A percentile compares a stretch with the other conserved stretches of the same genome.
Conservation (phyloP, 2,329 filamentous ascomycete species). For the Penicillium sp. region DNA sequence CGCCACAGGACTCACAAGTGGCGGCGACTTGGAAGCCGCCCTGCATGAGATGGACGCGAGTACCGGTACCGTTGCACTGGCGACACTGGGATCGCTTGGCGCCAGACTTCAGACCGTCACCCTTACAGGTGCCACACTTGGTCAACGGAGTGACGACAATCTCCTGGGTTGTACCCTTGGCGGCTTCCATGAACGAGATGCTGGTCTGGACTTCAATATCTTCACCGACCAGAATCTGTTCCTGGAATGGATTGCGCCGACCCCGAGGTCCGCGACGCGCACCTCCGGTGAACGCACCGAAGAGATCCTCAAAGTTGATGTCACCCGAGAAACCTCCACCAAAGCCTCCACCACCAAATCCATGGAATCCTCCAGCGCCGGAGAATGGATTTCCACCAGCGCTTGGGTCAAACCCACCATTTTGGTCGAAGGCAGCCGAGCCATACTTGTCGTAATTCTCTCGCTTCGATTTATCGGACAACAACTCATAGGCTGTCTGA, state of each 20-base stretch:
- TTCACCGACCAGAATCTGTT: constrained; percentile 84
- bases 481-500: constrained; percentile 88
- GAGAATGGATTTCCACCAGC: constrained; percentile 59
- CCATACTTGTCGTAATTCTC: constrained; percentile 91
- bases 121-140: constrained; percentile 78
- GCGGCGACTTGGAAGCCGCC: constrained; percentile 96
- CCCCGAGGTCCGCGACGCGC: constrained; percentile 55
- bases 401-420: constrained; percentile 76
- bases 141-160: constrained; percentile 81
- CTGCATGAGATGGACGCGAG: constrained; percentile 82
- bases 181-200: constrained; percentile 94
- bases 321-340: constrained; percentile 72
- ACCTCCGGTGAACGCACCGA: constrained; percentile 77
- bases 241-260: constrained; percentile 71
- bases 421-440: constrained; percentile 69
- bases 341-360: constrained; percentile 51
- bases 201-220: constrained; percentile 93
- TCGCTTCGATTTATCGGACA: constrained; percentile 91
- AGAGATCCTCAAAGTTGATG: constrained; percentile 96
- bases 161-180: constrained; percentile 86
- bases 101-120: constrained; percentile 81
- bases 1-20: constrained; percentile 79
- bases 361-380: constrained; percentile 62
- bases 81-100: constrained; percentile 73
- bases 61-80: constrained; percentile 82